Evolutionary conservation across 257 asterid species (phyloP), one percentile per base, ranked within the genome.

Genomic region (Solanum chilense): DNA sequence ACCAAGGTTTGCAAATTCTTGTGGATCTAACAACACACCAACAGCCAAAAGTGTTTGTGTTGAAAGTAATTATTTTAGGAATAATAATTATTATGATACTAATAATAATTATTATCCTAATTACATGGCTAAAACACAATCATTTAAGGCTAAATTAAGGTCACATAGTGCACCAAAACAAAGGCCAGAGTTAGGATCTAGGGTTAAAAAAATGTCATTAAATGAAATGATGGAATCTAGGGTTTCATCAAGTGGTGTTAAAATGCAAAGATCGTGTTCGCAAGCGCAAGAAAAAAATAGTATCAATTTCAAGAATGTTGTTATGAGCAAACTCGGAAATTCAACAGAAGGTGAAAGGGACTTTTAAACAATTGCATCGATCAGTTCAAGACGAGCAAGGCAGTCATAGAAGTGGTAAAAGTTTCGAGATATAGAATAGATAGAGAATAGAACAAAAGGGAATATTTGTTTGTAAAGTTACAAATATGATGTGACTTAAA

Each of bases 81-180:
- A 87, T 76, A 74, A 87, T 76, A 78, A 75, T 70, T 84, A 83
- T 77, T 44, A 77, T 16, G 49, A 86, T 27, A 83, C 70, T 74
- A 86, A 86, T 4, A 81, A 88, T 9, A 9, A 76, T 82, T 21
- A 58, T 85, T 83, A 47, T 44, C 98, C 98, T 20, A 94, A 87
- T 84, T 96, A 96, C 87, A 96, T 96, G 99, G 97, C 95, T 58
- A 93, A 92, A 39, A 95, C 98, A 14, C 91, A 94, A 89, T 94
- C 99, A 78, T 96, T 94, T 88, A 91, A 87, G 85, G 98, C 98
- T 3, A 95, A 95, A 84, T 64, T 91, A 85, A 89, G 98, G 90
- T 95, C 99, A 11, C 94, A 90, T 3, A 95, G 98, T 78, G 98
- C 96, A 8, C 99, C 98, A 3, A 96, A 91, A 83, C 96, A 89